Conservation (phyloP, 768 basidiomycete species). For the Auriscalpium microsporum region DNA sequence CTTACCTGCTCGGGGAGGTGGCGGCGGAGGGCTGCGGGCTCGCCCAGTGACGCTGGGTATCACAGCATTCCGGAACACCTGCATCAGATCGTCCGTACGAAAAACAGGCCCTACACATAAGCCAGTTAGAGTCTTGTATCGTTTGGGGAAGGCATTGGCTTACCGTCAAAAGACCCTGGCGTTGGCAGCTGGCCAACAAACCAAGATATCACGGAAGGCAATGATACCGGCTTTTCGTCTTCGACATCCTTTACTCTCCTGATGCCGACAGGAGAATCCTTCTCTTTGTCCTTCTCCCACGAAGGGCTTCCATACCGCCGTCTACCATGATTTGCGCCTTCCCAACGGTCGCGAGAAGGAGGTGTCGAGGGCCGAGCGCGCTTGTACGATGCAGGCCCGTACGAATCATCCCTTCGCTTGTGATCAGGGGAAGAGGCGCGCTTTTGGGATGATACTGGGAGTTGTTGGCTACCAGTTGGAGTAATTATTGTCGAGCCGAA, state of each 20-base stretch:
- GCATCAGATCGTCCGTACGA: constrained; percentile 84
- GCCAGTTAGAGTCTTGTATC: neutral
- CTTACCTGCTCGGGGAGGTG: constrained; percentile 37
- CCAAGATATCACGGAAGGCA: constrained; percentile 57
- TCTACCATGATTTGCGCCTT: constrained; percentile 26
- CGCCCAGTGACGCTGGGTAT: constrained; percentile 57
- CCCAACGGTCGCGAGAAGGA: constrained; percentile 36
- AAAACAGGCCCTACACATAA: constrained; percentile 69
- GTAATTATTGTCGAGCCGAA: neutral
- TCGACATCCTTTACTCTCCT: constrained; percentile 32
- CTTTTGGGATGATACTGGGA: constrained; percentile 24
- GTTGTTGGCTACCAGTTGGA: constrained; percentile 25
- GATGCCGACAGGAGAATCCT: constrained; percentile 31
- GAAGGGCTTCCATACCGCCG: constrained; percentile 34
- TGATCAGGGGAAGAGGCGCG: constrained; percentile 27
- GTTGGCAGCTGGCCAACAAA: constrained; percentile 78
- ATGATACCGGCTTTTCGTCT: constrained; percentile 36
- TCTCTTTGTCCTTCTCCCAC: constrained; percentile 40
- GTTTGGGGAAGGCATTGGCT: constrained; percentile 12
- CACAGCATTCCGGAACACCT: constrained; percentile 70
- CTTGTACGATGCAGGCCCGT: constrained; percentile 32
- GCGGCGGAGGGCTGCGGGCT: constrained; percentile 46
- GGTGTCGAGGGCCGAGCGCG: constrained; percentile 40
- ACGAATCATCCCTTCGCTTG: constrained; percentile 36
- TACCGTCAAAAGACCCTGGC: constrained; percentile 76